Evolutionary conservation across 257 asterid species (phyloP).

Genomic region (Solanum pinnatisectum): DNA sequence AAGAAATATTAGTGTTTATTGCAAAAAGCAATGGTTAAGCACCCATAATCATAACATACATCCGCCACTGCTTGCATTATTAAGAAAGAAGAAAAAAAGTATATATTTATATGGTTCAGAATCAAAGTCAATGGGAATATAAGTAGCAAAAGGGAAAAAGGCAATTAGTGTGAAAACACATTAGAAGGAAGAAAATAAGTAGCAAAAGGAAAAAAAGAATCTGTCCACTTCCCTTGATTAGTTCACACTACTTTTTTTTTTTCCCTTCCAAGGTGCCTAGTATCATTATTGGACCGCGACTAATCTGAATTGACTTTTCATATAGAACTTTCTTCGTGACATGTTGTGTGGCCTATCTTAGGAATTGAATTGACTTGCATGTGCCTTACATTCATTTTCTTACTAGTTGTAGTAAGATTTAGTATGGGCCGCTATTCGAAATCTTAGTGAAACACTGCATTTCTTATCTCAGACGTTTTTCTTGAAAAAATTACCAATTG

Average conservation of each 20-base stretch:
- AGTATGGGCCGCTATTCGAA: neutral
- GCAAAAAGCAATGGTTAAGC: too few species aligned
- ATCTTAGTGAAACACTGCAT: neutral
- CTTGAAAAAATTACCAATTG: neutral
- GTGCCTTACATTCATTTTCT: neutral
- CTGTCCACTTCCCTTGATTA: neutral
- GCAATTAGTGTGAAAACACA: neutral
- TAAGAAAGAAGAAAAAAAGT: neutral
- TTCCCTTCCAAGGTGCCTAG: rapidly evolving
- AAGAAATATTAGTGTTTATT: too few species aligned
- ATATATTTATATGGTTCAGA: neutral
- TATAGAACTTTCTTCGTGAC: neutral
- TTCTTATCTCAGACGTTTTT: neutral
- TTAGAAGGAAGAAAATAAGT: neutral
- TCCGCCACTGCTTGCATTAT: neutral
- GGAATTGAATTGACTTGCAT: neutral
- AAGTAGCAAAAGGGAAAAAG: neutral
- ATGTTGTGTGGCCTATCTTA: neutral
- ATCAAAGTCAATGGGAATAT: neutral
- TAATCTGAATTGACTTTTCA: too few species aligned
- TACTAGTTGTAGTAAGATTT: neutral
- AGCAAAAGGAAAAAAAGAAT: neutral
- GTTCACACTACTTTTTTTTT: neutral
- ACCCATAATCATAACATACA: too few species aligned
- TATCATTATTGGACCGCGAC: rapidly evolving